Conservation (phyloP, 192 early-diverging fungal genomes). For the Entomortierella lignicola region DNA sequence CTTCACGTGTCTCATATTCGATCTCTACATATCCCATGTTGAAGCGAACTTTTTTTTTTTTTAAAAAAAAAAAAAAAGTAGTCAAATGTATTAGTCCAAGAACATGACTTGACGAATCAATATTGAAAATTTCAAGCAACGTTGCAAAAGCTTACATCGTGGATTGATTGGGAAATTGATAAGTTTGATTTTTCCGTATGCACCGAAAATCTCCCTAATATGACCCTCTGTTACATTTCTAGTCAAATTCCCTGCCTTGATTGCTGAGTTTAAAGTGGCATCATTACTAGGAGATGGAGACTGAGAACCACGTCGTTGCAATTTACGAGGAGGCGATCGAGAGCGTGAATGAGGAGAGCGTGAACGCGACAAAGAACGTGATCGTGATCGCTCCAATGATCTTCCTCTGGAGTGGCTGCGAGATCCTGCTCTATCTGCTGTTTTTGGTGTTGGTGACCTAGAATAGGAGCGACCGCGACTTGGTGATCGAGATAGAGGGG, state of each 20-base stretch:
- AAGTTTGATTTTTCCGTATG: slow-evolving; percentile 42
- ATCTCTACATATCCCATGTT: slow-evolving; percentile 51
- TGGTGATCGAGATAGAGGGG: slow-evolving; percentile 14
- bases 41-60: slow-evolving; percentile 16
- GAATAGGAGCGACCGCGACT: slow-evolving; percentile 31
- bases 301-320: slow-evolving; percentile 3
- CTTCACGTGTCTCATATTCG: slow-evolving; percentile 43
- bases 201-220: slow-evolving; percentile 35
- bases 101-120: too few species aligned
- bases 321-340: slow-evolving; percentile 10
- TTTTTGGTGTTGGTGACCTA: slow-evolving; percentile 15
- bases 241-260: slow-evolving; percentile 29
- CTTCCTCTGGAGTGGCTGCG: slow-evolving; percentile 28
- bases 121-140: neutral
- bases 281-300: slow-evolving; percentile 3
- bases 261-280: slow-evolving; percentile 10
- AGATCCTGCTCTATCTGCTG: neutral
- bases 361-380: slow-evolving; percentile 20
- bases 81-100: too few species aligned
- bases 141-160: slow-evolving; percentile 20
- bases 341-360: neutral
- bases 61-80: slow-evolving; percentile 4
- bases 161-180: slow-evolving; percentile 44
- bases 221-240: slow-evolving; percentile 42
- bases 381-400: slow-evolving; percentile 26